Conservation (phyloP, 768 basidiomycete species). For the Leccinum ochraceum region DNA sequence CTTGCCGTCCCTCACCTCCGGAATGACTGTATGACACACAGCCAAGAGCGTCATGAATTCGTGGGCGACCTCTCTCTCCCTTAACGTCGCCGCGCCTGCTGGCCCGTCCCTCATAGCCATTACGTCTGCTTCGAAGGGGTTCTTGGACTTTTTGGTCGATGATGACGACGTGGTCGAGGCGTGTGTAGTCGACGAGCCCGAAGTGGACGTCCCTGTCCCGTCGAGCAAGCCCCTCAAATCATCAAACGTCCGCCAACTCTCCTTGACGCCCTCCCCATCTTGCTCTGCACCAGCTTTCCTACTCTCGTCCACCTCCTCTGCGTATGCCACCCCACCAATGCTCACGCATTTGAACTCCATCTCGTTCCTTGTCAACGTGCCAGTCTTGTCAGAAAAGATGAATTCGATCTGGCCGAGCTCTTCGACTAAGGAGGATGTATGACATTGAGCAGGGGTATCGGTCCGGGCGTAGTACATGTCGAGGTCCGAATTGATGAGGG, state of each 20-base stretch:
- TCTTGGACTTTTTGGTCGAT: constrained; percentile 30
- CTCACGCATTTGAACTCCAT: constrained; percentile 96
- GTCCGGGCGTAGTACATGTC: constrained; percentile 98
- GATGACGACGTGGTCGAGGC: constrained; percentile 1
- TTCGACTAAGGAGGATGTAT: constrained; percentile 98
- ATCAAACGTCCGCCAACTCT: constrained; percentile 78
- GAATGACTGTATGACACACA: constrained; percentile 98
- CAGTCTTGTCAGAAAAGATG: constrained; percentile 94
- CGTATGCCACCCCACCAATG: constrained; percentile 86
- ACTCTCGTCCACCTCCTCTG: constrained; percentile 87
- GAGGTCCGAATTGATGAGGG: constrained; percentile 94
- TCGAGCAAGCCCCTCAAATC: constrained; percentile 63
- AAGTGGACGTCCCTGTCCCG: constrained; percentile 23
- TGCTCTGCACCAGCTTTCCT: constrained; percentile 59
- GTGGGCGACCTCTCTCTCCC: constrained; percentile 53
- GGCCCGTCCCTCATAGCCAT: constrained; percentile 2
- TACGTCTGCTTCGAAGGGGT: constrained; percentile 56
- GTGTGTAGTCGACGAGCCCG: background rate
- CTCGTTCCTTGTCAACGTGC: constrained; percentile 94
- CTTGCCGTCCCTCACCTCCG: constrained; percentile 87
- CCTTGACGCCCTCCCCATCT: constrained; percentile 40
- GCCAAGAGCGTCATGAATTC: constrained; percentile 85
- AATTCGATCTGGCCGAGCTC: constrained; percentile 98
- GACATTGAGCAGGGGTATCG: constrained; percentile 76
- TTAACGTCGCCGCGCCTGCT: constrained; percentile 2